These are phyloP conservation scores for Neurospora terricola DNA, from an alignment of 495 filamentous ascomycete species.

Conservation along the genomic window DNA sequence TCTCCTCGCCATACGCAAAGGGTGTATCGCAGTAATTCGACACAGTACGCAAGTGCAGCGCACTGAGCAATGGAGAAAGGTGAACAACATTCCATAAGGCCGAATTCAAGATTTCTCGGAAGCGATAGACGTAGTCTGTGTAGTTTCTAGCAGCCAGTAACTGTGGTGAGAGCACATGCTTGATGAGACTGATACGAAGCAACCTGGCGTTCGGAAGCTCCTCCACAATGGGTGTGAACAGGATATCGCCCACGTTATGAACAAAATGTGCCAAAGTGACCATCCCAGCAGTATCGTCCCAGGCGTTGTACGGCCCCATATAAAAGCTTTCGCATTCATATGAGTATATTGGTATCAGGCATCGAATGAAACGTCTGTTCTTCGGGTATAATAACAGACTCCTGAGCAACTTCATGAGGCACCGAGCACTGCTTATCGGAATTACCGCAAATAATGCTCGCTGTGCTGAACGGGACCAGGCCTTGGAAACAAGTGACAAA, in stretches of 20 bases:
- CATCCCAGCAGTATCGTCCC: not conserved
- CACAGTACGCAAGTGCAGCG: too few relatives aligned
- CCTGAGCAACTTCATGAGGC: not conserved
- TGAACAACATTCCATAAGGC: too few relatives aligned
- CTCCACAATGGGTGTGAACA: not conserved
- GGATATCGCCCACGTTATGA: not conserved
- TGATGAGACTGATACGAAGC: not conserved
- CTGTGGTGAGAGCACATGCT: not conserved
- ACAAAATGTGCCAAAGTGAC: not conserved
- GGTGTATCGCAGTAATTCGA: too few relatives aligned
- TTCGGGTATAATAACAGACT: not conserved
- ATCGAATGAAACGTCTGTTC: not conserved
- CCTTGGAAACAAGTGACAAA: not conserved
- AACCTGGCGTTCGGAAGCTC: not conserved
- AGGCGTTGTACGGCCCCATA: not conserved
- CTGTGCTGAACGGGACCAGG: not conserved
- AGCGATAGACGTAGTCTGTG: too few relatives aligned
- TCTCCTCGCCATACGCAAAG: too few relatives aligned
- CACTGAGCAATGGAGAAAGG: too few relatives aligned
- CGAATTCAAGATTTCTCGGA: too few relatives aligned
- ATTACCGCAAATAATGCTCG: not conserved
- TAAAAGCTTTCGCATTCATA: not conserved
- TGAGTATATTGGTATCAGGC: not conserved
- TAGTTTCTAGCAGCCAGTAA: not conserved
- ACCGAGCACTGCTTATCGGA: not conserved